Evolutionary conservation across 176 grass and related monocot genomes (phyloP).

Genomic region (Triticum timopheevii): DNA sequence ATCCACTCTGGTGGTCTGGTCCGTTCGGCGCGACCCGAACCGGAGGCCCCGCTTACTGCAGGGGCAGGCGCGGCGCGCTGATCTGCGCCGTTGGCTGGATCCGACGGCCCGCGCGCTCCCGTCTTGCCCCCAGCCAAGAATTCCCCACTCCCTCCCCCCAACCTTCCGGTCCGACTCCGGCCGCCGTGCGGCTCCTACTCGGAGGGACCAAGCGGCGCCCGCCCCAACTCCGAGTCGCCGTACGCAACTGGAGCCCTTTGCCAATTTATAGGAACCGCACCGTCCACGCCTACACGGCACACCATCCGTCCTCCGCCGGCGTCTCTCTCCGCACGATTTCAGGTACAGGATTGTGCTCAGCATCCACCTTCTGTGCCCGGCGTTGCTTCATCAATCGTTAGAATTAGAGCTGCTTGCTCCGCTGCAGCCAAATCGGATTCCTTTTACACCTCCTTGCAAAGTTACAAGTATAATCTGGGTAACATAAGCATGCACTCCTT

Average conservation of each 20-base stretch:
- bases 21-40: background rate
- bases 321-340: background rate
- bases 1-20: background rate
- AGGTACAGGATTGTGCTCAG: background rate
- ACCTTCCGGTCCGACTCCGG: background rate
- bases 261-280: background rate
- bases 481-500: no score
- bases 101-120: background rate
- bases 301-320: background rate
- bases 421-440: background rate
- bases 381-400: background rate
- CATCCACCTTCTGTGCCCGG: background rate
- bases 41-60: background rate
- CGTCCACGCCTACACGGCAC: background rate
- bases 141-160: background rate
- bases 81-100: background rate
- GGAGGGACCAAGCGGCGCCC: no score
- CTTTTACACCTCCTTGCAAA: no score
- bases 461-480: no score
- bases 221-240: background rate
- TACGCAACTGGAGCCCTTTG: background rate
- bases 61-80: background rate
- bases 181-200: background rate
- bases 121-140: background rate
- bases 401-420: background rate